A percentile compares a stretch with the other conserved stretches of the same genome.
phyloP scores from a whole-genome alignment of 352 stramenopile genomes.

The Thraustochytrium sp. region DNA sequence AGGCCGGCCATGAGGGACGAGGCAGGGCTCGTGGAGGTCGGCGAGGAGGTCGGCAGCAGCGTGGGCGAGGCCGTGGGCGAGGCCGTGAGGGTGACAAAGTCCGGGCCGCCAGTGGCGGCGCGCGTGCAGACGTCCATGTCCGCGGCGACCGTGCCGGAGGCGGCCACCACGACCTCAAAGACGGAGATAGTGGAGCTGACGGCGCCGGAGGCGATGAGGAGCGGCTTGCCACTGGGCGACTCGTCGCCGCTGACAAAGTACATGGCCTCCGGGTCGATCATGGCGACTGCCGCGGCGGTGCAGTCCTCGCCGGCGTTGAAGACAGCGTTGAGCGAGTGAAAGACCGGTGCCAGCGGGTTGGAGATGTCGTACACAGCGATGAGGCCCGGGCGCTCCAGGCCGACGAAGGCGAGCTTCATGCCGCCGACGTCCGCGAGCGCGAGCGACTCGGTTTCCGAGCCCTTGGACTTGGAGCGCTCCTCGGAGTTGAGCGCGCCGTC shows the following conservation, averaged over 20 bases:
- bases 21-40: not conserved
- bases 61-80: not conserved
- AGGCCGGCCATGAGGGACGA: too few species aligned
- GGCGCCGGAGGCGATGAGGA: constrained; percentile 6
- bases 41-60: not conserved
- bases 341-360: not conserved
- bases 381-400: constrained; percentile 25
- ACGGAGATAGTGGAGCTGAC: constrained; percentile 7
- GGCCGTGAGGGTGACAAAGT: not conserved
- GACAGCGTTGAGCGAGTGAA: constrained; percentile 13
- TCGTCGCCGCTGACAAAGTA: not conserved
- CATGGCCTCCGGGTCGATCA: constrained; percentile 22
- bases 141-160: not conserved
- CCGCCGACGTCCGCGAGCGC: not conserved
- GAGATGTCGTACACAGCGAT: constrained; percentile 19
- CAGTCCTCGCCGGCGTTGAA: not conserved
- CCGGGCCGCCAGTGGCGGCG: not conserved
- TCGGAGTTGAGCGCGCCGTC: not conserved
- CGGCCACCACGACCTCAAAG: constrained; percentile 8
- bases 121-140: not conserved
- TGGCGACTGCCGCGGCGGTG: not conserved
- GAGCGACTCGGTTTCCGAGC: not conserved
- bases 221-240: not conserved
- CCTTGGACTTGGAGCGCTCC: constrained; percentile 26
- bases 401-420: constrained; percentile 4